Evolutionary conservation across 805 yeast genomes (phyloP).

Genomic region (Saturnispora kantuleensis): DNA sequence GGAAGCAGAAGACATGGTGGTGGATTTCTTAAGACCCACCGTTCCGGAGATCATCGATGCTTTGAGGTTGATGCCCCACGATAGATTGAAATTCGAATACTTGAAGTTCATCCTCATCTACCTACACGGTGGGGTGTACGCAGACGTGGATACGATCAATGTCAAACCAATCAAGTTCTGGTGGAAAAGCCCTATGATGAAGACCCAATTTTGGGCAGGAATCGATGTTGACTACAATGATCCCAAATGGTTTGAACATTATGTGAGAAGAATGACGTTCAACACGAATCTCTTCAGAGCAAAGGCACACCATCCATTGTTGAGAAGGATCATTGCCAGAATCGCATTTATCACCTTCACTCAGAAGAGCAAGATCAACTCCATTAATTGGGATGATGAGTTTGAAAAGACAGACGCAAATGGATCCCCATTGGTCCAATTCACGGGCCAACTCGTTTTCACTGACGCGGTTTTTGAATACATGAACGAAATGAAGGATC

Average conservation of each 20-base stretch:
- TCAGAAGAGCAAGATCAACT: constrained; percentile 19
- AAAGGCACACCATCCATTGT: constrained; percentile 26
- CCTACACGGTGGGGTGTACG: constrained; percentile 49
- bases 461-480: constrained; percentile 27
- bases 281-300: constrained; percentile 22
- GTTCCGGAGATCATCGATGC: constrained; percentile 47
- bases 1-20: constrained; percentile 24
- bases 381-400: constrained; percentile 23
- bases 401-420: constrained; percentile 23
- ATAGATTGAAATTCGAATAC: constrained; percentile 41
- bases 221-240: constrained; percentile 23
- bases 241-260: constrained; percentile 22
- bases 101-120: constrained; percentile 42
- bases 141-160: constrained; percentile 51
- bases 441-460: constrained; percentile 25
- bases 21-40: constrained; percentile 22
- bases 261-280: constrained; percentile 23
- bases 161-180: constrained; percentile 34
- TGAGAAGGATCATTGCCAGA: constrained; percentile 25
- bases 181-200: constrained; percentile 15
- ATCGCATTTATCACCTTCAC: constrained; percentile 24
- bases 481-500: constrained; percentile 16
- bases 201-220: constrained; percentile 16
- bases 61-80: constrained; percentile 41
- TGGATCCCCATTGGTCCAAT: constrained; percentile 25